Percentiles rank a stretch among this genome's conserved stretches.
phyloP scores from a whole-genome alignment of 2,329 filamentous ascomycete genomes.

The Pseudodiploospora longispora region DNA sequence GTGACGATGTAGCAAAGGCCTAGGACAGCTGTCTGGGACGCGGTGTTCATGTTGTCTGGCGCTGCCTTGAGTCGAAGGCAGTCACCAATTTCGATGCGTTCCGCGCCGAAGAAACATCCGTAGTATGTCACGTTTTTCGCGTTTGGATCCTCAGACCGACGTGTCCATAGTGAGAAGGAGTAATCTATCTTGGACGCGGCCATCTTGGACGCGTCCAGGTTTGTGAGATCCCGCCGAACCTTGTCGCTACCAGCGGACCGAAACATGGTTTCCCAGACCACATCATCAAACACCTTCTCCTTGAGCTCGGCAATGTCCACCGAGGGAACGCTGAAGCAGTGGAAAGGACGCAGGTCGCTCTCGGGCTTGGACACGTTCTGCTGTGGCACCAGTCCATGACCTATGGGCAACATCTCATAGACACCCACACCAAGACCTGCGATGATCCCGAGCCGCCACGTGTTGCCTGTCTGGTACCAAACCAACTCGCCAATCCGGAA shows the following conservation, averaged over 20 bases:
- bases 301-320: conserved; percentile 31
- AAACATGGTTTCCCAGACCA: conserved; percentile 35
- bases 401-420: conserved; percentile 33
- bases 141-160: conserved; percentile 20
- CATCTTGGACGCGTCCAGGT: conserved; percentile 44
- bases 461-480: conserved; percentile 39
- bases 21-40: conserved; percentile 25
- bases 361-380: conserved; percentile 30
- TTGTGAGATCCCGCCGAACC: conserved; percentile 32
- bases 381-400: conserved; percentile 29
- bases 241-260: conserved; percentile 23
- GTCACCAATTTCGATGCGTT: conserved; percentile 40
- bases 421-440: conserved; percentile 20
- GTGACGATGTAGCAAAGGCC: conserved; percentile 34
- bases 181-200: conserved; percentile 40
- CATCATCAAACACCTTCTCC: conserved; percentile 31
- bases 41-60: conserved; percentile 26
- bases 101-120: conserved; percentile 43
- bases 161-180: conserved; percentile 41
- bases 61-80: conserved; percentile 39
- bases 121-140: conserved; percentile 30
- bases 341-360: conserved; percentile 39
- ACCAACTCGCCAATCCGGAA: conserved; percentile 43
- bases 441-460: conserved; percentile 42
- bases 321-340: conserved; percentile 42